phyloP scores from a whole-genome alignment of 345 rosid genomes.

The Nasturtium officinale region DNA sequence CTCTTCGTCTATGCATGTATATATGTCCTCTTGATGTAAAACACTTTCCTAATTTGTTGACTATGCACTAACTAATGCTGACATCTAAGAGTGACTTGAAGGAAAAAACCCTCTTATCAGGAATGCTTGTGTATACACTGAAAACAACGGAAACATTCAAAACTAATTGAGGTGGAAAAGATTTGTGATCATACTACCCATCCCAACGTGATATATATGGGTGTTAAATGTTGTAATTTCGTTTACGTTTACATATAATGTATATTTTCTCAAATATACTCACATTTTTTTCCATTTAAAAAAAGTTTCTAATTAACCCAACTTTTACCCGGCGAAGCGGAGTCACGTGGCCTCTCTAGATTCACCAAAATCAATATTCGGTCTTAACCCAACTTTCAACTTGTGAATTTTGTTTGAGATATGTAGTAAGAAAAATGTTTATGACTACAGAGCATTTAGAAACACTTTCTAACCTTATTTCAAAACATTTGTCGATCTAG shows the following conservation, averaged over 20 bases:
- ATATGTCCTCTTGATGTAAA: slow-evolving; percentile 30
- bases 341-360: neutral
- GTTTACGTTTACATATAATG: neutral
- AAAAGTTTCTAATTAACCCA: neutral
- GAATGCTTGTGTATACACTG: slow-evolving; percentile 8
- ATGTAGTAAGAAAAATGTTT: neutral
- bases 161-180: neutral
- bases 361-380: neutral
- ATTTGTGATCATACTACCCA: neutral
- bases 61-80: slow-evolving; percentile 34
- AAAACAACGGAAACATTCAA: slow-evolving; percentile 7
- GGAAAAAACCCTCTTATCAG: neutral
- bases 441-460: neutral
- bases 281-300: neutral
- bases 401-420: neutral
- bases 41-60: slow-evolving; percentile 22
- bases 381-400: neutral
- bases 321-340: neutral
- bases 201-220: neutral
- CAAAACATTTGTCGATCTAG: neutral
- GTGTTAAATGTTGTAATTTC: neutral
- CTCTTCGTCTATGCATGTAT: slow-evolving; percentile 28
- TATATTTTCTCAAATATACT: neutral
- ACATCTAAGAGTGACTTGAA: slow-evolving; percentile 12
- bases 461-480: neutral